Conservation (phyloP, 2,329 filamentous ascomycete species). For the Rhynchosporium graminicola region DNA sequence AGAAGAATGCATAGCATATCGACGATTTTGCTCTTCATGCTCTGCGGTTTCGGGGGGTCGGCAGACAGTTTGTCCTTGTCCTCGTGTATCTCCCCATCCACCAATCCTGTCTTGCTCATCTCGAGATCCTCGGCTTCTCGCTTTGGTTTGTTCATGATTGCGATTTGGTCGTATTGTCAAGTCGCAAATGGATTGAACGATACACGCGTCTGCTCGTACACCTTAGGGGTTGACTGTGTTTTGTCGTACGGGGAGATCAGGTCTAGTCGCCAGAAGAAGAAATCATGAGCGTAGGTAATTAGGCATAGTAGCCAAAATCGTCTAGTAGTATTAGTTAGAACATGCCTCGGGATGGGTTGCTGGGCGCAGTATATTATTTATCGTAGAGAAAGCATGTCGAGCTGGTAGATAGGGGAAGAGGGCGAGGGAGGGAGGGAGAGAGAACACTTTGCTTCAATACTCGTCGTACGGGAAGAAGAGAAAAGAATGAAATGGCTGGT, state of each 20-base stretch:
- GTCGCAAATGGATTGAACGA: not conserved
- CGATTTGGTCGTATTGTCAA: not conserved
- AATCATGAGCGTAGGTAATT: not conserved
- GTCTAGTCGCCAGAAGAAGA: not conserved
- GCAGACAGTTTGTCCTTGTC: slow-evolving; percentile 15
- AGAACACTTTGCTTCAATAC: not conserved
- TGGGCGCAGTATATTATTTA: not conserved
- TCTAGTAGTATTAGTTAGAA: not conserved
- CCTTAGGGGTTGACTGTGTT: not conserved
- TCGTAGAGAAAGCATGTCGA: no score
- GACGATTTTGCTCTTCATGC: slow-evolving; percentile 21
- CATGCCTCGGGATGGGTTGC: not conserved
- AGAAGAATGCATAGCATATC: slow-evolving; percentile 43
- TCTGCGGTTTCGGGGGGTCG: slow-evolving; percentile 21
- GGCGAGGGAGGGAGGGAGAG: not conserved
- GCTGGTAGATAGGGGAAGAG: no score
- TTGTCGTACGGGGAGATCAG: not conserved
- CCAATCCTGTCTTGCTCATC: slow-evolving; percentile 27
- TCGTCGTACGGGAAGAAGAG: not conserved
- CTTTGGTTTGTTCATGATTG: slow-evolving; percentile 21
- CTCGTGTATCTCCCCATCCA: slow-evolving; percentile 22
- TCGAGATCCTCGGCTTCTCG: slow-evolving; percentile 34
- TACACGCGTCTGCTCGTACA: not conserved
- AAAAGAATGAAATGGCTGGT: not conserved
- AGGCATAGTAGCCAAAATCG: not conserved